Conservation (phyloP, 345 rosid species). For the Eucalyptus regnans region DNA sequence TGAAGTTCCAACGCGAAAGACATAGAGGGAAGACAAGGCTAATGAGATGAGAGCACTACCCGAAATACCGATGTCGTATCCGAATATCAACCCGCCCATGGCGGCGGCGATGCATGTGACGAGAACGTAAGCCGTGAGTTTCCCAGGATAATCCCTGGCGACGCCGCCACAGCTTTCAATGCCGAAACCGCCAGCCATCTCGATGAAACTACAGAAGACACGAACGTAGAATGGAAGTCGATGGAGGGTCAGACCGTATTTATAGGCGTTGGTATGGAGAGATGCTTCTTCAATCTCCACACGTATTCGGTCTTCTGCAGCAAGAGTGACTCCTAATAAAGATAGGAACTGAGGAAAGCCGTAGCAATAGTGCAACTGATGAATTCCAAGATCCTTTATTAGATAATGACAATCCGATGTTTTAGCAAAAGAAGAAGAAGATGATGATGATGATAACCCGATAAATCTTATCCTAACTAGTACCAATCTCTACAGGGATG, state of each 20-base stretch:
- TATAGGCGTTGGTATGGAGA: background rate
- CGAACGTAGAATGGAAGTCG: background rate
- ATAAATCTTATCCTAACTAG: background rate
- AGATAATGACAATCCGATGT: no score
- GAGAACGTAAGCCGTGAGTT: background rate
- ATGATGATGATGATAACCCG: no score
- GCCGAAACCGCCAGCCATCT: background rate
- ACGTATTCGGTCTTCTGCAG: background rate
- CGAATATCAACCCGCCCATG: constrained; percentile 23
- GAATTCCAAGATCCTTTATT: background rate
- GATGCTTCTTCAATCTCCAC: background rate
- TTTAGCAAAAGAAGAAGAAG: no score
- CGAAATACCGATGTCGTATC: constrained; percentile 30
- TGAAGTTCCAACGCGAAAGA: background rate
- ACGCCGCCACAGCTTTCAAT: background rate
- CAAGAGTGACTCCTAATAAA: background rate
- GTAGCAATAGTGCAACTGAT: background rate
- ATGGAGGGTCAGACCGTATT: background rate
- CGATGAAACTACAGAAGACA: background rate
- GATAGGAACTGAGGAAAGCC: background rate
- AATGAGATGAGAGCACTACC: background rate
- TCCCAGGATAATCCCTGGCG: background rate
- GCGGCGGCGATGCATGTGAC: background rate
- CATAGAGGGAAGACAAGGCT: background rate
- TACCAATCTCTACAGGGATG: background rate